Evolutionary conservation across 2,329 filamentous ascomycete genomes (phyloP).

Genomic region (Botryotinia convoluta): DNA sequence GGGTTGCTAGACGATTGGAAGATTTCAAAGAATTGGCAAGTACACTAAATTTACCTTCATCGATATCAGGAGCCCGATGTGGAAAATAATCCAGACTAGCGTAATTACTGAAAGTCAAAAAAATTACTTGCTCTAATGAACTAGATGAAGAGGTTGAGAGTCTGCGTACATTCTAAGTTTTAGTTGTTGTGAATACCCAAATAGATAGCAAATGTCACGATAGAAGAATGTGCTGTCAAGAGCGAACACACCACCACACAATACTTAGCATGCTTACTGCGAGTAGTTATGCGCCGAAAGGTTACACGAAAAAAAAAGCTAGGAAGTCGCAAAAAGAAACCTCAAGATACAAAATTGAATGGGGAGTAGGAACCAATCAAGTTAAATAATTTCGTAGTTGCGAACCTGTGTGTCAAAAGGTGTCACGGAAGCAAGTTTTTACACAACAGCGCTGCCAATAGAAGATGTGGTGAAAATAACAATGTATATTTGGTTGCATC

Average conservation of each 20-base stretch:
- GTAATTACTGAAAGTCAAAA: neutral
- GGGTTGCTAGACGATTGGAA: neutral
- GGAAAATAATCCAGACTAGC: neutral
- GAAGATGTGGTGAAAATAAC: neutral
- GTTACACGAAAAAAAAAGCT: neutral
- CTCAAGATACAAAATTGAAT: neutral
- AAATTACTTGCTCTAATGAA: neutral
- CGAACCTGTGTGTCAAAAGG: neutral
- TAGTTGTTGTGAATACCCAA: neutral
- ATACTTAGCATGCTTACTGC: neutral
- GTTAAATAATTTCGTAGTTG: neutral
- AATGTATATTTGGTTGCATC: neutral
- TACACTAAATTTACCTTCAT: neutral
- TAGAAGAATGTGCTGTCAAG: neutral
- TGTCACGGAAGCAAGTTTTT: neutral
- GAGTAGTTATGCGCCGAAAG: too few species aligned
- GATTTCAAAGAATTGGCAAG: neutral
- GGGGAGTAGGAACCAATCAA: too few species aligned
- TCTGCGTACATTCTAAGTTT: neutral
- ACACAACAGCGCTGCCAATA: neutral
- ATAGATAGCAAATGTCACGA: neutral
- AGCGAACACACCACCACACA: neutral
- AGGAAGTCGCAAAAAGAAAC: neutral
- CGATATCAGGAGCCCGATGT: neutral
- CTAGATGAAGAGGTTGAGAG: neutral